Conservation (phyloP, 176 grass and related monocot genomes). For the Carex cristatella region DNA sequence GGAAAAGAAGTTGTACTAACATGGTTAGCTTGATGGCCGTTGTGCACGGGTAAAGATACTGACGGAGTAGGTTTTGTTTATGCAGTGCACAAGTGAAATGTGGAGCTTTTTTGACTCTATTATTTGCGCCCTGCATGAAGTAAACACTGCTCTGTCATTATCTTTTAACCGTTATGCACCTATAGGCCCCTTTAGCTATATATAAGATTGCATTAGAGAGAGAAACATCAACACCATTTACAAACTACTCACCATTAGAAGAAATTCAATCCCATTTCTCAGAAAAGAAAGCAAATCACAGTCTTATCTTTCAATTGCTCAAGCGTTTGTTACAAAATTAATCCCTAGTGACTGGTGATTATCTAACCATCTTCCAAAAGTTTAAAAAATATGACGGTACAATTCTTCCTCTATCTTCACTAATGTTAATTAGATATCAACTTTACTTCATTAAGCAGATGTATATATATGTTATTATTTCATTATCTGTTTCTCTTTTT, state of each 20-base stretch:
- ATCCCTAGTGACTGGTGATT: too few relatives aligned
- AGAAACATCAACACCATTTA: background rate
- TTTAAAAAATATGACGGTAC: conserved; percentile 8
- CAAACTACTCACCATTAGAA: background rate
- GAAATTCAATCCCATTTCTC: background rate
- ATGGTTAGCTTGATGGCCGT: background rate
- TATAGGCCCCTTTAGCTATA: background rate
- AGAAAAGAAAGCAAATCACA: background rate
- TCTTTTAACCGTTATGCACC: too few relatives aligned
- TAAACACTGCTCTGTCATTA: too few relatives aligned
- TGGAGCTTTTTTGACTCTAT: too few relatives aligned
- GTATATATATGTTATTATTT: too few relatives aligned
- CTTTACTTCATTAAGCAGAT: background rate
- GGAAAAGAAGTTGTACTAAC: background rate
- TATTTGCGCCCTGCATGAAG: too few relatives aligned
- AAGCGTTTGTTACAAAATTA: background rate
- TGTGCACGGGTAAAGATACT: too few relatives aligned
- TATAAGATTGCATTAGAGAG: background rate
- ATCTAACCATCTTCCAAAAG: too few relatives aligned
- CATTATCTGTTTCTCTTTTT: too few relatives aligned
- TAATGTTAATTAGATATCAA: background rate
- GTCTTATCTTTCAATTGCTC: background rate
- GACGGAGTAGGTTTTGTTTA: too few relatives aligned
- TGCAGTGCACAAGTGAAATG: too few relatives aligned
- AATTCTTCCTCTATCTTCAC: background rate